Base-by-base conservation (phyloP, 1,139 yeast genomes). In the Nakaseomyces nivariensis region DNA sequence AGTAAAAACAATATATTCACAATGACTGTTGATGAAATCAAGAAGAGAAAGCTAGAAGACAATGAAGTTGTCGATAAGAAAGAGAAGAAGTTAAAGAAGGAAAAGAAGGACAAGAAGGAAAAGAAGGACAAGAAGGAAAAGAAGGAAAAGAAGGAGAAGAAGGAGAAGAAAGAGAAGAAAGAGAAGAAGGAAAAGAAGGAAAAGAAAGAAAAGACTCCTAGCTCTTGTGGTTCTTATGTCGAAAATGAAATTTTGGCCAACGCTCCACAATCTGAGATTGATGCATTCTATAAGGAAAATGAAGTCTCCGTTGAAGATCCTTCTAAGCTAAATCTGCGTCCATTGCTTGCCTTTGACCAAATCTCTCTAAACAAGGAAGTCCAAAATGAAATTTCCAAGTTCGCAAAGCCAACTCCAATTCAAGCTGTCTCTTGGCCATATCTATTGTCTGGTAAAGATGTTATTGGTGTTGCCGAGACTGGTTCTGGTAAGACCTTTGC, bases 351-450 rank as follows among this genome's bases (percentile, higher is more conserved):
- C 3, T 90, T 92, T 60, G 73, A 75, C 45, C 80, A 84, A 48
- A 73, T 92, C 33, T 56, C 68, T 4, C 75, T 90, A 49, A 77
- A 81, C 54, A 57, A 77, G 1, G 72, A 76, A 51, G 77, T 90
- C 53, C 75, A 76, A 54, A 63, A 72, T 10, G 79, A 77, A 47
- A 74, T 90, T 47, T 68, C 79, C 40, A 79, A 80, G 59, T 92
- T 87, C 71, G 84, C 88, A 32, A 82, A 79, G 59, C 99, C 98
- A 51, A 90, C 97, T 4, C 97, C 98, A 34, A 92, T 92, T 61
- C 99, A 92, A 72, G 79, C 96, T n/a, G 90, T 82, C 34, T 79
- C 97, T 10, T 92, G 98, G 98, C 99, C 99, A 56, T 89, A 80
- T 63, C 72, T 94, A 49, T 72, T 92, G 49, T 71, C 80, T 34